Evolutionary conservation across 2,329 filamentous ascomycete species (phyloP), one percentile per base, ranked within the genome.

Genomic region (Ophiostoma quercus): DNA sequence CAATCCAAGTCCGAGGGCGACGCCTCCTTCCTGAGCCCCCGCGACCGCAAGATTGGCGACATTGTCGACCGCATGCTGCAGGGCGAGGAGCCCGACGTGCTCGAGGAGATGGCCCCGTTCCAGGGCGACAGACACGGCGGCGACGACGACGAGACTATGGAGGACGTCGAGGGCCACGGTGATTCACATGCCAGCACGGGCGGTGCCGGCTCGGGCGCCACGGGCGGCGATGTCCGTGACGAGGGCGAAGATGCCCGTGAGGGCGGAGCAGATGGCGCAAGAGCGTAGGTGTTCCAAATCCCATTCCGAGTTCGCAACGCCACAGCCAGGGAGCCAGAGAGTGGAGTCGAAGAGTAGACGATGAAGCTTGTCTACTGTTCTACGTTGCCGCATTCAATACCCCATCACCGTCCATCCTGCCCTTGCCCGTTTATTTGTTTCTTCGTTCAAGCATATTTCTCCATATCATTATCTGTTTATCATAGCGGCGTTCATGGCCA

Each of bases 251-350:
- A 88, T 75, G 88, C 94, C 74, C 87, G 96, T 82, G 93, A 97
- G 80, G 95, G 94, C 72, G 95, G 96, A 78, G 92, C 92, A 75
- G 95, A 98, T 81, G 95, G 96, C 77, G 96, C 92, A 82, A 89
- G 95, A 97, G 95, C 94, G 95, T 99, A 98, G 94, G 96, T 99
- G 79, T 80, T 78, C 32, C 57, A 65, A n/a, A 29, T 22, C 12
- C 37, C 19, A 22, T 39, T 16, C 14, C 16, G n/a, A 9, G 32
- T 37, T 22, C 25, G 66, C 34, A 19, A 39, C 29, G 14, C 32
- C 32, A 32, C 9, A 69, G 68, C 37, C 39, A 5, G 63, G 66
- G 68, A 66, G 25, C 16, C 54, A 66, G 43, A 66, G 25, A 32
- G 19, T 25, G 25, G 65, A 67, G 65, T 25, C 34, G 4, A 62